These are phyloP conservation scores for Citeromyces hawaiiensis DNA, from an alignment of 1,139 yeast genomes.

Conservation along the genomic window DNA sequence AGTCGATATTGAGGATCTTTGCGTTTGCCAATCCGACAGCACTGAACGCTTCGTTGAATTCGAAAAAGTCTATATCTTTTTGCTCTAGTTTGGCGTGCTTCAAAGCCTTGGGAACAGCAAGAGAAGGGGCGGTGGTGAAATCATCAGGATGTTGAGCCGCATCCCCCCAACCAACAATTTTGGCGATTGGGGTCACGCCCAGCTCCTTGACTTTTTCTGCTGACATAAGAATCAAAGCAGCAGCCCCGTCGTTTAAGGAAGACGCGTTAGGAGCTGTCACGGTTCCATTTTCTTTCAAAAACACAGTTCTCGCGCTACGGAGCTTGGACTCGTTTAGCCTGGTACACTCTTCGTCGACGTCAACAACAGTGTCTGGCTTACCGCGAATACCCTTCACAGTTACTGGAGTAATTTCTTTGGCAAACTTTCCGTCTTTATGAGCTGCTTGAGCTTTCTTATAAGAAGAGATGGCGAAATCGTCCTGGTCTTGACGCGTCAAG, in stretches of 20 bases:
- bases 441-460: constrained; percentile 76
- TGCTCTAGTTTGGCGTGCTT: constrained; percentile 63
- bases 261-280: constrained; percentile 97
- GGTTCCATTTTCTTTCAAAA: constrained; percentile 85
- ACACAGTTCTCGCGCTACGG: constrained; percentile 78
- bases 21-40: constrained; percentile 92
- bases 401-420: constrained; percentile 69
- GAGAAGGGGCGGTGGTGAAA: constrained; percentile 89
- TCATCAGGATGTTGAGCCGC: constrained; percentile 91
- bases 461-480: constrained; percentile 43
- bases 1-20: constrained; percentile 52
- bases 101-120: constrained; percentile 91
- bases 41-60: constrained; percentile 93
- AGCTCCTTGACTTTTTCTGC: constrained; percentile 74
- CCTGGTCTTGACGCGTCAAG: constrained; percentile 18
- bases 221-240: constrained; percentile 81
- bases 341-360: constrained; percentile 59
- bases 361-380: constrained; percentile 68
- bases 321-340: constrained; percentile 69
- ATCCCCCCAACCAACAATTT: constrained; percentile 91
- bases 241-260: constrained; percentile 93
- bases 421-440: constrained; percentile 66
- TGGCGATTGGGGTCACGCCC: constrained; percentile 77
- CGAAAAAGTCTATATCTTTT: constrained; percentile 65
- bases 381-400: constrained; percentile 87